Percentiles rank a stretch among this genome's conserved stretches.
These are phyloP conservation scores for Hypoxylon crocopeplum DNA, from an alignment of 495 filamentous ascomycete genomes.

Conservation along the genomic window DNA sequence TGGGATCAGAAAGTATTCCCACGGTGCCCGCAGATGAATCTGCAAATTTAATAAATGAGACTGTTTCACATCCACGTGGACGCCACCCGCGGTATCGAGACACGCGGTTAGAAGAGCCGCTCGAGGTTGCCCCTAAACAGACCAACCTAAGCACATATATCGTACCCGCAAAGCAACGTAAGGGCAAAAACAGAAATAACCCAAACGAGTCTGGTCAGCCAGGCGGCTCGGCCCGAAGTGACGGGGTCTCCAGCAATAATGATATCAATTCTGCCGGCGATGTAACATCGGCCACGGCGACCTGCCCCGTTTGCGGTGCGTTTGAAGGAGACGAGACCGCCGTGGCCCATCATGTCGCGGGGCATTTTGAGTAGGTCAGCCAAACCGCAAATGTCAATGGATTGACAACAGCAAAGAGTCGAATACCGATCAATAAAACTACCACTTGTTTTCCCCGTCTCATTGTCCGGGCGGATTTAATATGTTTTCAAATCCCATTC, in stretches of 20 bases:
- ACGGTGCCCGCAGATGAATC: conserved; percentile 17
- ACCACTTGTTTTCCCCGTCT: too few relatives aligned
- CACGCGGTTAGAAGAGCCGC: conserved; percentile 32
- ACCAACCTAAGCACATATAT: conserved; percentile 55
- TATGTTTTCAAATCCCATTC: too few relatives aligned
- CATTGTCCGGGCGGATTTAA: too few relatives aligned
- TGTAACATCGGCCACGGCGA: conserved; percentile 36
- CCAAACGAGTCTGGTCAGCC: conserved; percentile 21
- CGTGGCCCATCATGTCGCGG: conserved; percentile 64
- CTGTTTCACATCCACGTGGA: conserved; percentile 17
- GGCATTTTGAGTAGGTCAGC: conserved; percentile 53
- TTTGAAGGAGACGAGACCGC: conserved; percentile 67
- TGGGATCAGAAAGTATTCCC: neutral
- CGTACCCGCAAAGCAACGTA: conserved; percentile 50
- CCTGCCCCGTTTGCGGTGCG: conserved; percentile 64
- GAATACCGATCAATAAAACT: neutral
- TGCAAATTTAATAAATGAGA: neutral
- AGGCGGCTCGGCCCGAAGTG: conserved; percentile 11
- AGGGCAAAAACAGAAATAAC: conserved; percentile 34
- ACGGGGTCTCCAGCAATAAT: conserved; percentile 10
- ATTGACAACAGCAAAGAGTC: too few relatives aligned
- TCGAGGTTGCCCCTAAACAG: conserved; percentile 28
- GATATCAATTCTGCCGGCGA: conserved; percentile 5
- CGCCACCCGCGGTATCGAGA: conserved; percentile 28
- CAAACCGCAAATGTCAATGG: neutral